phyloP scores from a whole-genome alignment of 1,284 basidiomycete genomes.

The Fomitiporia mediterranea region DNA sequence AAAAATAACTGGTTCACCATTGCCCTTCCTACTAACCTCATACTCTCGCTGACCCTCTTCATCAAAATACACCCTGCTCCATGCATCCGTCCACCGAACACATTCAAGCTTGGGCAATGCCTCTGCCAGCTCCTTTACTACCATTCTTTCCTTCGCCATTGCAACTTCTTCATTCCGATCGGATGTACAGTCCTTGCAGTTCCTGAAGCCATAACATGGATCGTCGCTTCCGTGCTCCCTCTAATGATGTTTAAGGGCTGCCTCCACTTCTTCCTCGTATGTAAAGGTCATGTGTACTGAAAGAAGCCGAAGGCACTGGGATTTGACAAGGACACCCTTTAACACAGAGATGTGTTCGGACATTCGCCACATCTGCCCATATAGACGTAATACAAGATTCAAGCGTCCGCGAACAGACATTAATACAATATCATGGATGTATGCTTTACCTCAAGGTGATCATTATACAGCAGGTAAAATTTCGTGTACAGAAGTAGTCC shows the following conservation, averaged over 20 bases:
- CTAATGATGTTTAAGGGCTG: background rate
- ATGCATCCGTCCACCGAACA: constrained; percentile 9
- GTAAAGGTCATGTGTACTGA: background rate
- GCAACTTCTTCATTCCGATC: background rate
- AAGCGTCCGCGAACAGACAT: too few species aligned
- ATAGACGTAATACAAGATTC: too few species aligned
- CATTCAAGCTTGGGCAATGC: background rate
- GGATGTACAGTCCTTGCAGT: background rate
- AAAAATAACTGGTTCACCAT: too few species aligned
- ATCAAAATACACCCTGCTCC: constrained; percentile 3
- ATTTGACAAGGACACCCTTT: background rate
- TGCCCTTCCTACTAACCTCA: background rate
- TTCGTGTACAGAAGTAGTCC: too few species aligned
- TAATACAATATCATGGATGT: too few species aligned
- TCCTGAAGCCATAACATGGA: too few species aligned
- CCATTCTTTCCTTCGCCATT: background rate
- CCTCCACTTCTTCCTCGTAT: background rate
- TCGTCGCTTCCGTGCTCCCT: background rate
- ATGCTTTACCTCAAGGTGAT: too few species aligned
- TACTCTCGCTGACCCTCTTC: constrained; percentile 9
- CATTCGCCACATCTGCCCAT: too few species aligned
- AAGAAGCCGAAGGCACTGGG: background rate
- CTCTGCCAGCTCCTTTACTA: background rate
- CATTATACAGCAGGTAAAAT: too few species aligned
- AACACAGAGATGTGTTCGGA: too few species aligned